Conservation (phyloP, 768 basidiomycete species). For the Boletellus emodensis region DNA sequence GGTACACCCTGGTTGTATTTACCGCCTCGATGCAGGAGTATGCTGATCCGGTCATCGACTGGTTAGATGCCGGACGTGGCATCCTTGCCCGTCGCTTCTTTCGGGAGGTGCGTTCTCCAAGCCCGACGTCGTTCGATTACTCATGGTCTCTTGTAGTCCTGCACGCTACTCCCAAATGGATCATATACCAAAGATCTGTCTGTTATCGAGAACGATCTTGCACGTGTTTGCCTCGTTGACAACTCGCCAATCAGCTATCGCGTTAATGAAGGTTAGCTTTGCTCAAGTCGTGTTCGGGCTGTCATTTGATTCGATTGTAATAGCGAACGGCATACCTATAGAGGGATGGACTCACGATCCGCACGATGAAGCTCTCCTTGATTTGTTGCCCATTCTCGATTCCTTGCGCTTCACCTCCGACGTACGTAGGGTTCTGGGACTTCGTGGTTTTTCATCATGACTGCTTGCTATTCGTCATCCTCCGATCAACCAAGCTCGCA, state of each 20-base stretch:
- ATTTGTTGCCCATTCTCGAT: slow-evolving; percentile 92
- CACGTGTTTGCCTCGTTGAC: slow-evolving; percentile 92
- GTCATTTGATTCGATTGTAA: slow-evolving; percentile 1
- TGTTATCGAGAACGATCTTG: slow-evolving; percentile 82
- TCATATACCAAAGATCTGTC: slow-evolving; percentile 93
- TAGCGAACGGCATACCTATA: slow-evolving; percentile 97
- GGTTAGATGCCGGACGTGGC: slow-evolving; percentile 93
- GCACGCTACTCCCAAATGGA: slow-evolving; percentile 87
- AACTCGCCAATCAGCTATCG: slow-evolving; percentile 93
- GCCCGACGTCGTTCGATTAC: background rate
- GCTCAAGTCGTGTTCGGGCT: background rate
- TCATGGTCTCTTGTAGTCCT: slow-evolving; percentile 54
- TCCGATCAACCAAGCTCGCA: slow-evolving; percentile 15
- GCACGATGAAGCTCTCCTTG: slow-evolving; percentile 92
- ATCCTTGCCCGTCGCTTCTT: slow-evolving; percentile 87
- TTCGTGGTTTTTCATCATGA: slow-evolving; percentile 49
- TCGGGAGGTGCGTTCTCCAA: slow-evolving; percentile 65
- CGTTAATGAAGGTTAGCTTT: slow-evolving; percentile 77
- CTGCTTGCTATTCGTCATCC: slow-evolving; percentile 2
- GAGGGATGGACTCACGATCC: slow-evolving; percentile 99
- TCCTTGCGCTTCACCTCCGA: slow-evolving; percentile 94
- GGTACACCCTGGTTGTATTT: slow-evolving; percentile 99
- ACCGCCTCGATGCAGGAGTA: slow-evolving; percentile 99
- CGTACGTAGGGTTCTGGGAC: slow-evolving; percentile 86
- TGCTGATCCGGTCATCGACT: slow-evolving; percentile 99